Conservation (phyloP, 768 basidiomycete species). For the Amanita fuliginea region DNA sequence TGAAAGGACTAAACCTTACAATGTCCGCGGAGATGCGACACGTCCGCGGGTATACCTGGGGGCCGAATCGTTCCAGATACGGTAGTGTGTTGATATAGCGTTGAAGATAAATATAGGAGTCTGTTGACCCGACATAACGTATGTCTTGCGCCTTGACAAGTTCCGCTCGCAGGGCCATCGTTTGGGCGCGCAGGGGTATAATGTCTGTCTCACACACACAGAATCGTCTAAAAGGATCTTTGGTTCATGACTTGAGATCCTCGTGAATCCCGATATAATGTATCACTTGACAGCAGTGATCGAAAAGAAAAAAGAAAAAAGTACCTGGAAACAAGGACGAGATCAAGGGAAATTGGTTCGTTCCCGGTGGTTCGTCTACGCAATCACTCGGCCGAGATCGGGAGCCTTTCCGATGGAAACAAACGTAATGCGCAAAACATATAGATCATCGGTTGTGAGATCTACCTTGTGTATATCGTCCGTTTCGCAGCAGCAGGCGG, state of each 20-base stretch:
- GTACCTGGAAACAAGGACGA: neutral
- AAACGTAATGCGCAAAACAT: neutral
- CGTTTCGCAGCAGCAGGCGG: neutral
- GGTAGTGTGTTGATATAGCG: neutral
- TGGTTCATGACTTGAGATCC: neutral
- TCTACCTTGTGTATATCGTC: neutral
- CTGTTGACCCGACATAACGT: neutral
- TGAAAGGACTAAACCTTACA: constrained; percentile 14
- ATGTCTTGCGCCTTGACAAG: neutral
- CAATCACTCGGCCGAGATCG: neutral
- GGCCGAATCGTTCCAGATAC: neutral
- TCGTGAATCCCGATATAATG: neutral
- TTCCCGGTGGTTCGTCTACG: neutral
- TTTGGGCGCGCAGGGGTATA: neutral
- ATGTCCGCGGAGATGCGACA: constrained; percentile 17
- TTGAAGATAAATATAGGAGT: neutral
- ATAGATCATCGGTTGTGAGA: neutral
- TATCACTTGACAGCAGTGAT: neutral
- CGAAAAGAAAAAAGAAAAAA: neutral
- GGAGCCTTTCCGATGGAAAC: neutral
- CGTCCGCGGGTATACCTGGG: constrained; percentile 15
- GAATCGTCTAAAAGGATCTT: neutral
- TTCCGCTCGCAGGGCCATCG: neutral
- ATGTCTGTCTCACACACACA: neutral
- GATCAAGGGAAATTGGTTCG: neutral